phyloP scores from a whole-genome alignment of 768 basidiomycete species.

The Exsudoporus frostii region DNA sequence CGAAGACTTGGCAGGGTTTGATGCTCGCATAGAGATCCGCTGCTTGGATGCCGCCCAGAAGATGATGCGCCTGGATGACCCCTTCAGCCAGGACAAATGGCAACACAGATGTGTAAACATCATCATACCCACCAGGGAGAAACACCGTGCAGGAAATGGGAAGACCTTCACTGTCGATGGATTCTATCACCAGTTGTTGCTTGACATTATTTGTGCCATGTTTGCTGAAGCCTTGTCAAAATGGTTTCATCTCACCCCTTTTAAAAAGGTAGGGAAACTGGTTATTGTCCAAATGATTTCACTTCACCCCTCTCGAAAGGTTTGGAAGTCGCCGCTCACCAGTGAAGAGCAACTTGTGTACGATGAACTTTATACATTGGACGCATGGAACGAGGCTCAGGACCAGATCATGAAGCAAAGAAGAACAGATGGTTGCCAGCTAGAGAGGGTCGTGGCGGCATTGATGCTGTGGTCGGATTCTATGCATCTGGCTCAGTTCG shows the following conservation, averaged over 20 bases:
- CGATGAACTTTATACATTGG: background rate
- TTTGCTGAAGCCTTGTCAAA: conserved; percentile 7
- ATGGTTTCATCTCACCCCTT: conserved; percentile 25
- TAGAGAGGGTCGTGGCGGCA: conserved; percentile 5
- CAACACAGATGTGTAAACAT: background rate
- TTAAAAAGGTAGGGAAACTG: conserved; percentile 12
- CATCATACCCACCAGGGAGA: background rate
- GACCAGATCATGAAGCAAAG: background rate
- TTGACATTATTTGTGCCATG: conserved; percentile 3
- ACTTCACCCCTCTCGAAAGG: background rate
- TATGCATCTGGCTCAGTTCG: too few relatives aligned
- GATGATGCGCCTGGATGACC: background rate
- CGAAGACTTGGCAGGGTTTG: background rate
- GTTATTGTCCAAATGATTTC: background rate
- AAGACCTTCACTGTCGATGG: conserved; percentile 26
- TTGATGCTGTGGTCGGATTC: too few relatives aligned
- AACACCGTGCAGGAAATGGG: conserved; percentile 3
- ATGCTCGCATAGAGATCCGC: background rate
- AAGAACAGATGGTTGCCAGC: background rate
- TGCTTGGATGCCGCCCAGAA: background rate
- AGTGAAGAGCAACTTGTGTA: background rate
- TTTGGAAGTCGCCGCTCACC: background rate
- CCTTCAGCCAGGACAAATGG: conserved; percentile 3
- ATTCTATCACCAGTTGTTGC: conserved; percentile 22
- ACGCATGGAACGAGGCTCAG: background rate